Conservation (phyloP, 2,329 filamentous ascomycete genomes). For the Aureobasidium mangrovei region DNA sequence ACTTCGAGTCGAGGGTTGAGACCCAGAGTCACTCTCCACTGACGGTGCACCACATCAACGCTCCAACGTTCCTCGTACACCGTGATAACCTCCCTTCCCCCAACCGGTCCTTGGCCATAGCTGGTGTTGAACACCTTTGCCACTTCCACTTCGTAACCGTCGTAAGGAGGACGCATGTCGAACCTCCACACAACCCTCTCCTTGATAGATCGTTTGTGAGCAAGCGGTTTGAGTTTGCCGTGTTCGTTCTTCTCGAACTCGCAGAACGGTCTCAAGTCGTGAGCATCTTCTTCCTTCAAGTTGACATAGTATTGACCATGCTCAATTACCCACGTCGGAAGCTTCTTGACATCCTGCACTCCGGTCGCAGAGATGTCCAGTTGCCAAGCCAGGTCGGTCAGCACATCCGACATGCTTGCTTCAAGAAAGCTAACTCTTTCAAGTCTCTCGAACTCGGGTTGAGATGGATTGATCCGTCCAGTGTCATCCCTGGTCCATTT, state of each 20-base stretch:
- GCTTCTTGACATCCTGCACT: not conserved
- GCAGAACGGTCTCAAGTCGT: not conserved
- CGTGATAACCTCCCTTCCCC: constrained; percentile 5
- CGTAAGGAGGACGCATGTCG: constrained; percentile 2
- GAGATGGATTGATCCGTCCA: not conserved
- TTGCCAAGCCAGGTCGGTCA: constrained; percentile 26
- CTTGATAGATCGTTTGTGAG: not conserved
- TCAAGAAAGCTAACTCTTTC: constrained; percentile 20
- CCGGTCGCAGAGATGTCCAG: constrained; percentile 22
- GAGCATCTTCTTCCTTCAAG: not conserved
- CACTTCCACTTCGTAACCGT: constrained; percentile 12
- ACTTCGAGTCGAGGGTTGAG: constrained; percentile 23
- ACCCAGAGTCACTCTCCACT: constrained; percentile 24
- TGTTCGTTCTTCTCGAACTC: constrained; percentile 1
- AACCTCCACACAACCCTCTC: constrained; percentile 14
- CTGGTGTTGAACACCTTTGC: constrained; percentile 1
- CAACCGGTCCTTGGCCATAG: not conserved
- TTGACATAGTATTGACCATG: constrained; percentile 5
- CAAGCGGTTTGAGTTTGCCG: not conserved
- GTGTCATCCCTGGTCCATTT: constrained; percentile 18
- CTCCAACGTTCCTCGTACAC: constrained; percentile 24
- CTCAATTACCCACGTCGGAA: not conserved
- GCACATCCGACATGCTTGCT: constrained; percentile 16
- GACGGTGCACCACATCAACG: constrained; percentile 22
- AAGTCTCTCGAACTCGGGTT: not conserved